Evolutionary conservation across 129 eudicot genomes (phyloP).

Genomic region (Ambrosia trifida): DNA sequence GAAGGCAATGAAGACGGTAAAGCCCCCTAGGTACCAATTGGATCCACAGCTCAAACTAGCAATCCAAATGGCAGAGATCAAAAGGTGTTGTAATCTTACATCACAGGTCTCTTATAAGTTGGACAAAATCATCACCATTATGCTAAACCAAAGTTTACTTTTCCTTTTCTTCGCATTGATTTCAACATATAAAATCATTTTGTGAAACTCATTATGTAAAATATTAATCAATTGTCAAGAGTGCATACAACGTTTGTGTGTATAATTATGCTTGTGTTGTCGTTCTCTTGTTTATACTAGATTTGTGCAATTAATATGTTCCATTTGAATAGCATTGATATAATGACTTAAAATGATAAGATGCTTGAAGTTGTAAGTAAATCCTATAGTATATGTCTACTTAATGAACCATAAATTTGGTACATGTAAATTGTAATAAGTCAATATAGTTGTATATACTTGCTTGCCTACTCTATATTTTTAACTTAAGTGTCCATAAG

Average conservation of each 20-base stretch:
- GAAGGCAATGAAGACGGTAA: too few relatives aligned
- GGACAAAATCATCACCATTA: conserved; percentile 8
- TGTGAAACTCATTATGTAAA: too few relatives aligned
- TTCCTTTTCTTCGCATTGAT: not conserved
- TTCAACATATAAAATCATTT: not conserved
- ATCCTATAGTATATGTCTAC: too few relatives aligned
- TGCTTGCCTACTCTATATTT: too few relatives aligned
- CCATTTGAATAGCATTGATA: not conserved
- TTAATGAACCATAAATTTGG: too few relatives aligned
- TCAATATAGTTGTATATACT: too few relatives aligned
- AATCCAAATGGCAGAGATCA: conserved; percentile 63
- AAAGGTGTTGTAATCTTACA: conserved; percentile 49
- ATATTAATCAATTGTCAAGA: too few relatives aligned
- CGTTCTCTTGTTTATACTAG: not conserved
- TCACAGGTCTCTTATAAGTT: not conserved
- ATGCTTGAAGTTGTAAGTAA: too few relatives aligned
- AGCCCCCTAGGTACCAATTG: conserved; percentile 81
- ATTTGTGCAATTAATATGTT: not conserved
- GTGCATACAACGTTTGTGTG: not conserved
- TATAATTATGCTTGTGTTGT: not conserved
- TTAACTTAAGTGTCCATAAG: too few relatives aligned
- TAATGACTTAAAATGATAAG: not conserved
- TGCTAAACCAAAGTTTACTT: conserved; percentile 1
- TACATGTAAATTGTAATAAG: too few relatives aligned
- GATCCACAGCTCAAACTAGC: conserved; percentile 49